Evolutionary conservation across 2,329 filamentous ascomycete species (phyloP).

Genomic region (Geosmithia morbida): DNA sequence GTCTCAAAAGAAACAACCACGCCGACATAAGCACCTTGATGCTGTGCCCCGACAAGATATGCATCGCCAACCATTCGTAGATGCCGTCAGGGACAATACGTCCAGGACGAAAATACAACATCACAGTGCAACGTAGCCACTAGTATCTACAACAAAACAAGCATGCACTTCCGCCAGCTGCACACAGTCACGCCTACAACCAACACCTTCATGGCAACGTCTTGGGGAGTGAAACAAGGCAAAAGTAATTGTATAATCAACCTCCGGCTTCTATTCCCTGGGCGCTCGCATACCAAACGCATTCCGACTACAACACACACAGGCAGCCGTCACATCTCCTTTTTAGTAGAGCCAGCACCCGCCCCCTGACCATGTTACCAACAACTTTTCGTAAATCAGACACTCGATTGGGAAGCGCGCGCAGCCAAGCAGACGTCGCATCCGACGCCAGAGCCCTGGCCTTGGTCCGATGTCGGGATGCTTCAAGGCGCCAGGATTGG

Average conservation of each 20-base stretch:
- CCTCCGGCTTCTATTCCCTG: slow-evolving; percentile 36
- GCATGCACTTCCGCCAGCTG: no score
- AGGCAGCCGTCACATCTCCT: slow-evolving; percentile 30
- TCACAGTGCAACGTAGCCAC: no score
- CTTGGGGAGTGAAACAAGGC: slow-evolving; percentile 9
- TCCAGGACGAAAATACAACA: no score
- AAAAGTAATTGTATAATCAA: slow-evolving; percentile 42
- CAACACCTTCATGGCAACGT: background rate
- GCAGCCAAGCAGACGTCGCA: slow-evolving; percentile 27
- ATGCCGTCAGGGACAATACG: no score
- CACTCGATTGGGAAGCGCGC: slow-evolving; percentile 34
- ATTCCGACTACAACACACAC: slow-evolving; percentile 32
- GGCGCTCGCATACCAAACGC: slow-evolving; percentile 24
- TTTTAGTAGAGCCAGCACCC: slow-evolving; percentile 30
- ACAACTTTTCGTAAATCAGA: slow-evolving; percentile 44
- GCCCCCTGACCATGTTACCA: slow-evolving; percentile 34
- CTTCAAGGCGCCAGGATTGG: slow-evolving; percentile 17
- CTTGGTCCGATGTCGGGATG: slow-evolving; percentile 26
- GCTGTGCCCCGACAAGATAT: no score
- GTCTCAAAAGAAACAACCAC: no score
- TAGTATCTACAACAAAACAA: no score
- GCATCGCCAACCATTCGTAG: no score
- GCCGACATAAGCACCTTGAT: no score
- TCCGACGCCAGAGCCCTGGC: slow-evolving; percentile 28
- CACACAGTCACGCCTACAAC: no score